Evolutionary conservation across 2,329 filamentous ascomycete species (phyloP).

Genomic region (Epicoccum sorghinum): DNA sequence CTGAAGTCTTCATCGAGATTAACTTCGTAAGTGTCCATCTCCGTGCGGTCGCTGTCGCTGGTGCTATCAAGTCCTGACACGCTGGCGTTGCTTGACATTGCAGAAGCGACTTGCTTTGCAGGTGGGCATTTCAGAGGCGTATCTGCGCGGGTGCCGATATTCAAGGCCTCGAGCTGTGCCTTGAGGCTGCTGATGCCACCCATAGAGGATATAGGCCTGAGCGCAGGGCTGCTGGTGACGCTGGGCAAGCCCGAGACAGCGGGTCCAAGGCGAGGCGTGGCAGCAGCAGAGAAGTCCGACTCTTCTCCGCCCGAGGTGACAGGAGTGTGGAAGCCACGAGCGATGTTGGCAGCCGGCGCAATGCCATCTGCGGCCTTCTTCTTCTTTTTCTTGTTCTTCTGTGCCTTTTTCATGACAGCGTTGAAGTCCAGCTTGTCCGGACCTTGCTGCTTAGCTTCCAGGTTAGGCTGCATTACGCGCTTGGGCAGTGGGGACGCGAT

Average conservation of each 20-base stretch:
- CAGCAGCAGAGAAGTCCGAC: conserved; percentile 55
- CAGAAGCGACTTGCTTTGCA: conserved; percentile 39
- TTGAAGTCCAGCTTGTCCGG: conserved; percentile 48
- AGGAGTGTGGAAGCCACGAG: conserved; percentile 59
- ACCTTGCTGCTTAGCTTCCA: conserved; percentile 31
- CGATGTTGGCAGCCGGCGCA: conserved; percentile 42
- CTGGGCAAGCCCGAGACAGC: conserved; percentile 53
- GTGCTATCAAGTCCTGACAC: conserved; percentile 56
- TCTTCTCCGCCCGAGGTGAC: conserved; percentile 62
- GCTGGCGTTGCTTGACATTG: conserved; percentile 62
- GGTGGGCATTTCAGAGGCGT: conserved; percentile 55
- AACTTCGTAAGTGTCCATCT: conserved; percentile 84
- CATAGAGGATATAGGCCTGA: conserved; percentile 56
- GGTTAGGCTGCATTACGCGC: conserved; percentile 30
- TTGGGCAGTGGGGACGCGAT: conserved; percentile 42
- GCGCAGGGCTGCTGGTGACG: conserved; percentile 59
- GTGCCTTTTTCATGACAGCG: conserved; percentile 44
- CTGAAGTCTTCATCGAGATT: conserved; percentile 86
- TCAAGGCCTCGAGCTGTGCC: conserved; percentile 79
- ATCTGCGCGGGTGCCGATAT: conserved; percentile 65
- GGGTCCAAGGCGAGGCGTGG: conserved; percentile 51
- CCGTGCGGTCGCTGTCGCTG: conserved; percentile 72
- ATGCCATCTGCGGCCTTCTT: conserved; percentile 40
- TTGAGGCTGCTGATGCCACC: conserved; percentile 85
- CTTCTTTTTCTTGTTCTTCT: conserved; percentile 49